Evolutionary conservation across 2,329 filamentous ascomycete genomes (phyloP), one percentile per base, ranked within the genome.

Genomic region (Alternaria alternata): DNA sequence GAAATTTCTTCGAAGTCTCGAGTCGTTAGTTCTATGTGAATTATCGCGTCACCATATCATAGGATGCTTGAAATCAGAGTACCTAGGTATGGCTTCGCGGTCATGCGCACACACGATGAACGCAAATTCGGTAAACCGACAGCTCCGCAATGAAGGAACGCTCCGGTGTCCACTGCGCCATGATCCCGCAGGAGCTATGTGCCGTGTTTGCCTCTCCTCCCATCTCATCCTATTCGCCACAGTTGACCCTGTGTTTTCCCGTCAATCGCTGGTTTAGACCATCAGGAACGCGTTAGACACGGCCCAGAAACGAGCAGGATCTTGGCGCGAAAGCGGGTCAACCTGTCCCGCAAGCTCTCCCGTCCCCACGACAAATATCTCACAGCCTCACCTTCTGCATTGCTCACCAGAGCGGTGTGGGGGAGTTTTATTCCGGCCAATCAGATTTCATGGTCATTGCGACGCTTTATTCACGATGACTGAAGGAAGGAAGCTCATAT

Each of bases 241-340:
- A 8, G n/a, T 28, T 44, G 24, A n/a, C 42, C 42, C 42, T 44
- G 26, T 28, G 24, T 44, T 44, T 28, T 44, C 42, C 42, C 42
- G 42, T 44, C 42, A 44, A 44, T 46, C 24, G 43, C 26, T 39
- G 36, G n/a, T 39, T 39, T 11, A n/a, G 36, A 9, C 16, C 14
- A 28, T 28, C 43, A 46, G 26, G 43, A 46, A 46, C n/a, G 14
- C 26, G 5, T 46, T 22, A 22, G 22, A 22, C 22, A 22, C 22
- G 22, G 22, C 12, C 30, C 43, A 30, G 16, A 7, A n/a, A 22
- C 11, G 5, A 22, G 16, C 26, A 30, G 43, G 9, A 28, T n/a
- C 26, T 26, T 28, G 7, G 43, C 43, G 43, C 43, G 24, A 28
- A 30, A 18, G 24, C 24, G 24, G 43, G 26, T 24, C 26, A 46